Evolutionary conservation across 495 filamentous ascomycete species (phyloP).

Genomic region (Aspergillus affinis): DNA sequence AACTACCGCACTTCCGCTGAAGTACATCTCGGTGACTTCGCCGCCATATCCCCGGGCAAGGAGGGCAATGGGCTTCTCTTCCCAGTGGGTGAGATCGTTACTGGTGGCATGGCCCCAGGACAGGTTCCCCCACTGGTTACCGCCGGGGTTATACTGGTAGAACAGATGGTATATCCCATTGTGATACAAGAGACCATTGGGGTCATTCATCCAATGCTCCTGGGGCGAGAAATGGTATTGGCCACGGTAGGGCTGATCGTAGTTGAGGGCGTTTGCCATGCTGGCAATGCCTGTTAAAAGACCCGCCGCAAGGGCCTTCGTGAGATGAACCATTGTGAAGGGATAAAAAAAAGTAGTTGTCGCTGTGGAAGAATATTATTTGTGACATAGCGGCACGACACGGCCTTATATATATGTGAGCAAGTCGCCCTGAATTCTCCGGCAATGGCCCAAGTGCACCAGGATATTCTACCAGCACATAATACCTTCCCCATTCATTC

Average conservation of each 20-base stretch:
- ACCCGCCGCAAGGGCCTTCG: no score
- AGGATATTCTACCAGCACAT: no score
- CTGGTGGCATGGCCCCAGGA: constrained; percentile 46
- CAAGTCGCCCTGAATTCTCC: no score
- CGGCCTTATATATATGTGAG: no score
- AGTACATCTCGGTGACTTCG: constrained; percentile 49
- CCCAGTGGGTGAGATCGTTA: constrained; percentile 41
- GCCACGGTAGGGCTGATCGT: constrained; percentile 45
- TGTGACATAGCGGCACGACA: no score
- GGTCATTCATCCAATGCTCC: constrained; percentile 58
- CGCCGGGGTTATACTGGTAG: constrained; percentile 43
- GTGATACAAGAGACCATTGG: constrained; percentile 53
- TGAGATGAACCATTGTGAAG: no score
- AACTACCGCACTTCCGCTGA: constrained; percentile 52
- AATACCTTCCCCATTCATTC: no score
- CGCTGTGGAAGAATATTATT: no score
- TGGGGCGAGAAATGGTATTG: constrained; percentile 54
- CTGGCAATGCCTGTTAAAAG: no score
- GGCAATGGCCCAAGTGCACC: no score
- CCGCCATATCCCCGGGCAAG: constrained; percentile 41
- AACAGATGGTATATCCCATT: constrained; percentile 40
- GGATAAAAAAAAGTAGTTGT: no score
- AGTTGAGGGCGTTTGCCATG: no score
- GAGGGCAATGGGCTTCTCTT: constrained; percentile 36
- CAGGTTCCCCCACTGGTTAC: constrained; percentile 34